Base-by-base conservation (phyloP, 805 yeast genomes). In the Kuraishia hungarica region DNA sequence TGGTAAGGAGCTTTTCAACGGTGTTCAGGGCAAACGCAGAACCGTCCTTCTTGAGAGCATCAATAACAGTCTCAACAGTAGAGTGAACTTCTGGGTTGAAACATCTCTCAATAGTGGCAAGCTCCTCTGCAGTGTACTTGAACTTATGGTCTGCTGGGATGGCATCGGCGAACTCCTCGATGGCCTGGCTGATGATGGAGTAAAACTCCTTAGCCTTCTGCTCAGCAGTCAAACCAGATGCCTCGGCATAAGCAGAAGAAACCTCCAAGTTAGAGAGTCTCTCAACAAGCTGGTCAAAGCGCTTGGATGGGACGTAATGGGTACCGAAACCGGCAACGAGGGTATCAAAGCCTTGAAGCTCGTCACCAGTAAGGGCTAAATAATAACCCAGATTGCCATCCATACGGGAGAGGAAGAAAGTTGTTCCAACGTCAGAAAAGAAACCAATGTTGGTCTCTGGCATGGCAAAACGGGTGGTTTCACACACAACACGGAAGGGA, bases 361-460 rank as follows among this genome's bases (percentile, higher is more conserved):
- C 78, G 58, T 86, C 87, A 51, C 97, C 96, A 1, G 98, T 92
- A 61, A 92, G 73, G 28, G 96, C 94, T 59, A 89, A 72, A 70
- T 87, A 94, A 67, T 86, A 81, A 51, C 98, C 97, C 57, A 92
- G 72, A 61, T 89, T 83, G 53, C 89, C 89, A 63, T 89, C 91
- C 57, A 90, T 71, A 59, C 87, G 81, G 39, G 96, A 91, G 62
- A 94, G 74, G 71, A 91, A 92, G 72, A 89, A 93, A 11, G 96
- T 83, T 43, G 96, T 86, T 50, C 97, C 99, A 13, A 94, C 98
- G 69, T 94, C 99, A 21, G 96, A 96, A 72, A 89, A 88, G 70
- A 90, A 89, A 1, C 99, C 99, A 68, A 94, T 94, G 64, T 89
- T 91, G 78, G 96, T 87, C 72, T 94, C 98, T 8, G 99, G 98